Evolutionary conservation across 148 eudicot genomes (phyloP), one percentile per base, ranked within the genome.

Genomic region (Diospyros kaki): DNA sequence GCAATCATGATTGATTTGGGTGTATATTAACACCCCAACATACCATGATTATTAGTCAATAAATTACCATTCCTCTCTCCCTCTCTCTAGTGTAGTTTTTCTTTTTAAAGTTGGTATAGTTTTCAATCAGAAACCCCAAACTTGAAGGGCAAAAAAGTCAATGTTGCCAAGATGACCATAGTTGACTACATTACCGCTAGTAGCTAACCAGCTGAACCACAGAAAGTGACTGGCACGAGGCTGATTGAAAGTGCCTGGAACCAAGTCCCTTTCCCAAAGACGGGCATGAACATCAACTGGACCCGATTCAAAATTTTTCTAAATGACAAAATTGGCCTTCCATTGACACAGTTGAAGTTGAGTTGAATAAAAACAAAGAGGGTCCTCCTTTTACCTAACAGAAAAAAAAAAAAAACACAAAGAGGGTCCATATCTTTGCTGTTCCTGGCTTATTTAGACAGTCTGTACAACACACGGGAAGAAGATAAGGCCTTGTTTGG

Each of bases 121-220:
- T 28, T 28, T 28, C 28, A 28, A 28, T 28, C 28, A 28, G 28
- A 28, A 28, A 28, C 28, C 28, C 28, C 28, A 28, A 28, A 28
- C 28, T 28, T 28, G 28, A 28, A 28, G 0, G 28, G 28, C 28
- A 28, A 28, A 28, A 28, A 28, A 28, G 28, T 48, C 44, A 68
- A 17, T 40, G 45, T 41, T 14, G 46, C 62, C 61, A 54, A 39
- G 61, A 53, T 3, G 60, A 39, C 40, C 18, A 39, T 39, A 41
- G 7, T 6, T 6, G 12, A 39, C 14, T 41, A 45, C 8, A 28
- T 39, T 40, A 6, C 58, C 62, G 42, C 12, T 71, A 50, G 44
- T 13, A 6, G 58, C 67, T 48, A 38, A 61, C 66, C 54, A 72
- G 75, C 65, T 60, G 11, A 60, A 40, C 17, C 44, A 28, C 55